Conservation (phyloP, 257 asterid species). For the Datura wrightii region DNA sequence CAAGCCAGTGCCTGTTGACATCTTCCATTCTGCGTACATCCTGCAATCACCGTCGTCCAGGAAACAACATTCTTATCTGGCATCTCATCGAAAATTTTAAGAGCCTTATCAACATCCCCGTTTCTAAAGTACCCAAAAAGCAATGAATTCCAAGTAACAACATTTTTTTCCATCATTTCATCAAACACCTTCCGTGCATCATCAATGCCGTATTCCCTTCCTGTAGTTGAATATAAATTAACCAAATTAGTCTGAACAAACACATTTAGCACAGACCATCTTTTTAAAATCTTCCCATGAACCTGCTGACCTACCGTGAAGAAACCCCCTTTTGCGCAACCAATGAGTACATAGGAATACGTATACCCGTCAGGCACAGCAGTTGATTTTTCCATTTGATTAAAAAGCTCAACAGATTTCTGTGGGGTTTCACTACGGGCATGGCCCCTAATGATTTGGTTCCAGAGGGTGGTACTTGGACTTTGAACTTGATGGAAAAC, state of each 20-base stretch:
- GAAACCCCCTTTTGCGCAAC: slow-evolving; percentile 63
- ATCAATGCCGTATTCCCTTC: slow-evolving; percentile 44
- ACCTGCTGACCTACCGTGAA: slow-evolving; percentile 66
- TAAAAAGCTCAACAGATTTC: slow-evolving; percentile 49
- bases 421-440: slow-evolving; percentile 43
- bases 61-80: slow-evolving; percentile 74
- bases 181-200: slow-evolving; percentile 63
- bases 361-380: slow-evolving; percentile 73
- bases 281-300: slow-evolving; percentile 66
- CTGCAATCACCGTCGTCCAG: slow-evolving; percentile 86
- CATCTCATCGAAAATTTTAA: slow-evolving; percentile 55
- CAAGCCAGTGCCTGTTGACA: slow-evolving; percentile 60
- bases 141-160: slow-evolving; percentile 80
- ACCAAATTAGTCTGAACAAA: slow-evolving; percentile 70
- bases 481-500: slow-evolving; percentile 57
- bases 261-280: slow-evolving; percentile 59
- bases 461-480: slow-evolving; percentile 67
- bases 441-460: slow-evolving; percentile 69
- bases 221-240: slow-evolving; percentile 54
- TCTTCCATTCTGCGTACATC: slow-evolving; percentile 66
- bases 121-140: slow-evolving; percentile 59
- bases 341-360: slow-evolving; percentile 54
- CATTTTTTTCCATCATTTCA: slow-evolving; percentile 65
- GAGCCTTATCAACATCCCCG: slow-evolving; percentile 59
- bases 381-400: slow-evolving; percentile 47